Evolutionary conservation across 345 rosid genomes (phyloP).

Genomic region (Eucalyptus guilfoylei): DNA sequence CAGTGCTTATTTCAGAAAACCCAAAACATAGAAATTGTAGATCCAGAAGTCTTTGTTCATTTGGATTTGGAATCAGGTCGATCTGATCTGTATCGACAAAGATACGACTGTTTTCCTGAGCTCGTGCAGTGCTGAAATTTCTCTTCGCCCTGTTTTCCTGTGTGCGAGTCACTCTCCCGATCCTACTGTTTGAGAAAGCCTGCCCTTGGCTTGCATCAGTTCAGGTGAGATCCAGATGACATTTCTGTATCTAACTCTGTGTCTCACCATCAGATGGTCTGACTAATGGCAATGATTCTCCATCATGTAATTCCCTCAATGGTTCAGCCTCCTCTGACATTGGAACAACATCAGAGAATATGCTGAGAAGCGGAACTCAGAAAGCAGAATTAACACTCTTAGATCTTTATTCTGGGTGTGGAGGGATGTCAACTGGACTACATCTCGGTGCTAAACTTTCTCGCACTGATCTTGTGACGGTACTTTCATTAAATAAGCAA

Average conservation of each 20-base stretch:
- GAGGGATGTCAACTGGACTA: constrained; percentile 96
- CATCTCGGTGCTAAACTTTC: constrained; percentile 76
- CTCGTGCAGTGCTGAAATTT: too few relatives aligned
- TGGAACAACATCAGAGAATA: constrained; percentile 1
- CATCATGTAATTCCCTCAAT: constrained; percentile 3
- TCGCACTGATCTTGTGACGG: constrained; percentile 59
- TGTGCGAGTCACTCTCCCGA: too few relatives aligned
- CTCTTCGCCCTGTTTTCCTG: too few relatives aligned
- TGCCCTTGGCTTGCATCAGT: too few relatives aligned
- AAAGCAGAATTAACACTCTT: constrained; percentile 39
- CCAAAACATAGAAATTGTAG: too few relatives aligned
- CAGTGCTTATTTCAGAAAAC: too few relatives aligned
- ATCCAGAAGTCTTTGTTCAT: too few relatives aligned
- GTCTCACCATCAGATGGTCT: background rate
- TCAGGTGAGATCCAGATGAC: background rate
- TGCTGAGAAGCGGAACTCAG: constrained; percentile 9
- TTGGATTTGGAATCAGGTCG: too few relatives aligned
- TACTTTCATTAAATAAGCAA: constrained; percentile 16
- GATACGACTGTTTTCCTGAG: too few relatives aligned
- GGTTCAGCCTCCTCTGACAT: background rate
- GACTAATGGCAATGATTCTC: background rate
- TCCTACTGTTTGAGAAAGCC: too few relatives aligned
- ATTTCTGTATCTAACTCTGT: background rate
- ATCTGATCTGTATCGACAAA: too few relatives aligned
- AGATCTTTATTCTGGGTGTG: constrained; percentile 92